These are phyloP conservation scores for Alternaria rosae DNA, from an alignment of 2,329 filamentous ascomycete species.

Conservation along the genomic window DNA sequence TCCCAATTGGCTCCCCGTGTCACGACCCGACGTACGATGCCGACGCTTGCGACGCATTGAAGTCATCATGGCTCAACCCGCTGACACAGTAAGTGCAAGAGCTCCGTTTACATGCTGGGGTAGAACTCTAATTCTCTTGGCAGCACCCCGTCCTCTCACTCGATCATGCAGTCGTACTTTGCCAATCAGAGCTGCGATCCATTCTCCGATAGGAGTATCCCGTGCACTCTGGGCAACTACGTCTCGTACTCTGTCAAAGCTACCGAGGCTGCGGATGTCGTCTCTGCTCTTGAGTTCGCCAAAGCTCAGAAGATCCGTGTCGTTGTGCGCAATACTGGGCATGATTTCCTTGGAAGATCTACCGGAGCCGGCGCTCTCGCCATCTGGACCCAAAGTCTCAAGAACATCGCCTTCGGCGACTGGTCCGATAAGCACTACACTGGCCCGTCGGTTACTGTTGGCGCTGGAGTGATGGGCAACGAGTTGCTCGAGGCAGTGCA, in stretches of 20 bases:
- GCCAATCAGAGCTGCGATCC: conserved; percentile 26
- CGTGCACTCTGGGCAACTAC: conserved; percentile 31
- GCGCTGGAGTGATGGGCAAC: conserved; percentile 37
- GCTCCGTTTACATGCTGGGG: conserved; percentile 1
- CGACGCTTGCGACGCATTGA: conserved; percentile 19
- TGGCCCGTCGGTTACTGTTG: conserved; percentile 36
- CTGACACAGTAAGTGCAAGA: conserved; percentile 25
- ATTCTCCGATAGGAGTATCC: conserved; percentile 9
- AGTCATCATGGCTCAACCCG: conserved; percentile 25
- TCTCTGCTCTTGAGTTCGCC: conserved; percentile 33
- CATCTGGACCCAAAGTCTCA: conserved; percentile 43
- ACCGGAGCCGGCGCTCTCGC: conserved; percentile 39
- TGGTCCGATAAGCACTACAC: conserved; percentile 33
- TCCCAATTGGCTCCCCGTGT: conserved; percentile 50
- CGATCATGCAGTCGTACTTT: conserved; percentile 17
- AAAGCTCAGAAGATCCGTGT: conserved; percentile 35
- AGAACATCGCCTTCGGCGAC: conserved; percentile 27
- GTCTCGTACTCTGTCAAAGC: conserved; percentile 48
- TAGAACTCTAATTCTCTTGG: conserved; percentile 3
- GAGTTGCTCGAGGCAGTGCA: conserved; percentile 34
- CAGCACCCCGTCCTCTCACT: conserved; percentile 15
- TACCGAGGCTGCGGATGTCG: background rate
- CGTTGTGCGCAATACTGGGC: conserved; percentile 25
- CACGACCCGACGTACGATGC: conserved; percentile 38
- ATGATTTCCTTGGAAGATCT: conserved; percentile 40